A percentile compares a stretch with the other conserved stretches of the same genome.
Conservation (phyloP, 2,329 filamentous ascomycete genomes). For the Scedosporium aurantiacum region DNA sequence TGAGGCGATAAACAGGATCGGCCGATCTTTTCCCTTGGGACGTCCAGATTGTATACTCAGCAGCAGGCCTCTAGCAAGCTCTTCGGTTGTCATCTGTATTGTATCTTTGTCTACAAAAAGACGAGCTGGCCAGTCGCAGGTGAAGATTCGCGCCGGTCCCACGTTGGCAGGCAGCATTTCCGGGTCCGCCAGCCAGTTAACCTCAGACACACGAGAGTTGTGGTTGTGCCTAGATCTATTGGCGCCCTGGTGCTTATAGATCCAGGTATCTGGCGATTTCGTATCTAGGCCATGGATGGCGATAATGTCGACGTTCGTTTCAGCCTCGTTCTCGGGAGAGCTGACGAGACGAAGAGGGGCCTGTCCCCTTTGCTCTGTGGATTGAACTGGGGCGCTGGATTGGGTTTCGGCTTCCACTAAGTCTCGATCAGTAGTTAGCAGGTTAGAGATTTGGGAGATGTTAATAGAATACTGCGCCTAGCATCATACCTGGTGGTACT, state of each 20-base stretch:
- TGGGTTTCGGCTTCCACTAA: no score
- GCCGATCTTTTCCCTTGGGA: slow-evolving; percentile 8
- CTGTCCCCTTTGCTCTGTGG: no score
- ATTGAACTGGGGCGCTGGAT: no score
- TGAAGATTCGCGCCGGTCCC: slow-evolving; percentile 15
- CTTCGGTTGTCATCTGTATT: slow-evolving; percentile 11
- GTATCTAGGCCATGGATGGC: slow-evolving; percentile 23
- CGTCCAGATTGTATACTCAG: slow-evolving; percentile 8
- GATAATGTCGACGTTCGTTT: slow-evolving; percentile 16
- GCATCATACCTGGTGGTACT: no score
- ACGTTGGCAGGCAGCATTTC: slow-evolving; percentile 15
- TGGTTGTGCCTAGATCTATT: no score
- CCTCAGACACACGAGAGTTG: not conserved
- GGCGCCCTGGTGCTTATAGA: slow-evolving; percentile 7
- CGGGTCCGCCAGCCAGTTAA: slow-evolving; percentile 17
- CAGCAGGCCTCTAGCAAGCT: slow-evolving; percentile 14
- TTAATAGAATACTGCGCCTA: no score
- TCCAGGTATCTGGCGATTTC: slow-evolving; percentile 18
- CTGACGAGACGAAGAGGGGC: not conserved
- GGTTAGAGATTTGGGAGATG: no score
- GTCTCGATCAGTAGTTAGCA: no score
- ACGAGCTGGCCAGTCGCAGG: slow-evolving; percentile 17
- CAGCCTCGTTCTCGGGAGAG: not conserved
- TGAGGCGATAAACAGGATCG: slow-evolving; percentile 21
- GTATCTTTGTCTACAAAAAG: slow-evolving; percentile 11